A percentile compares a stretch with the other conserved stretches of the same genome.
These are phyloP conservation scores for Phytopythium helicoides DNA, from an alignment of 352 stramenopile genomes.

Conservation along the genomic window DNA sequence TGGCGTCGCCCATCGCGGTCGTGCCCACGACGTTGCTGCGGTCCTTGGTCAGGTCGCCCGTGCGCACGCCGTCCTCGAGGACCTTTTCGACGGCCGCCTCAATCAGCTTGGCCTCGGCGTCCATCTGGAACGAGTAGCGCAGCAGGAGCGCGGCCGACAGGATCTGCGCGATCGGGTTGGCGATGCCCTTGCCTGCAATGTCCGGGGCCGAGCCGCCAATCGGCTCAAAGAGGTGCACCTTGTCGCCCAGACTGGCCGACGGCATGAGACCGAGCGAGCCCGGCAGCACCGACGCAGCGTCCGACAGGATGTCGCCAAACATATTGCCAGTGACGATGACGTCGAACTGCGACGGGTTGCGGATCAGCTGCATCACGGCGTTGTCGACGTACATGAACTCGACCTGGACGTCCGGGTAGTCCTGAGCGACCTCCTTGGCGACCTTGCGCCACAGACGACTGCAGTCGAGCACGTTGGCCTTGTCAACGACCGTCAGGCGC, in stretches of 20 bases:
- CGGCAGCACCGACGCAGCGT: conserved; percentile 97
- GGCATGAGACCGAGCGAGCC: conserved; percentile 98
- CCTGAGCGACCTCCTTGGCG: conserved; percentile 85
- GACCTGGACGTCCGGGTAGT: conserved; percentile 93
- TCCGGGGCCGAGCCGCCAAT: conserved; percentile 98
- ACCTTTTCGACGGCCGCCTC: conserved; percentile 81
- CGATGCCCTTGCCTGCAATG: conserved; percentile 96
- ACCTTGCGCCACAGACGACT: conserved; percentile 91
- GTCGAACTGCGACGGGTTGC: conserved; percentile 98
- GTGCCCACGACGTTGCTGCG: conserved; percentile 55
- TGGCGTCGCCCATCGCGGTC: conserved; percentile 73
- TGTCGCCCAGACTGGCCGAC: conserved; percentile 93
- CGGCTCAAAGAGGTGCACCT: conserved; percentile 96
- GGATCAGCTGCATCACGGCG: conserved; percentile 98
- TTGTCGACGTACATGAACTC: conserved; percentile 99
- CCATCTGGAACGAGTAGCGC: conserved; percentile 91
- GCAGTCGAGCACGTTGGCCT: conserved; percentile 99
- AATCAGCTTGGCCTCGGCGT: conserved; percentile 76
- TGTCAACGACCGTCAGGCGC: conserved; percentile 98
- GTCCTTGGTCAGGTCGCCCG: conserved; percentile 80
- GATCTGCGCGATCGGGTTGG: conserved; percentile 98
- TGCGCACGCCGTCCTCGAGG: conserved; percentile 80
- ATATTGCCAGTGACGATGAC: conserved; percentile 99
- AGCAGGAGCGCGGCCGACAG: conserved; percentile 97
- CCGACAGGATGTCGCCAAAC: conserved; percentile 99